A percentile compares a stretch with the other conserved stretches of the same genome.
These are phyloP conservation scores for Pneumocystis wakefieldiae DNA, from an alignment of 1,139 yeast genomes.

Conservation along the genomic window DNA sequence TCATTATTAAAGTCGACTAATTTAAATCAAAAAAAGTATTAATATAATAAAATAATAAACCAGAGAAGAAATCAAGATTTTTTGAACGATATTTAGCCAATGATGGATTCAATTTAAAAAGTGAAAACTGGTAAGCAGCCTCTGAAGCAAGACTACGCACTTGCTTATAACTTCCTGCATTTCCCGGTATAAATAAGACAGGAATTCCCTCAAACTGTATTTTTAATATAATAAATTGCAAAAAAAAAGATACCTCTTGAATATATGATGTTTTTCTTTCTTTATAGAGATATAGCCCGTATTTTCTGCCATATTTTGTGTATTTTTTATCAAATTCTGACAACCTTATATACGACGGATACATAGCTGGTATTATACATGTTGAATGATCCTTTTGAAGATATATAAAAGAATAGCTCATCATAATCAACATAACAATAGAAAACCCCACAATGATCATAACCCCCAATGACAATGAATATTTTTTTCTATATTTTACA, in stretches of 20 bases:
- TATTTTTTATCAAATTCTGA: conserved; percentile 55
- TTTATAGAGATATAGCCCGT: conserved; percentile 61
- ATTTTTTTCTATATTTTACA: background rate
- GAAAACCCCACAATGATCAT: conserved; percentile 1
- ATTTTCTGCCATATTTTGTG: conserved; percentile 62
- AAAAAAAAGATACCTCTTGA: conserved; percentile 8
- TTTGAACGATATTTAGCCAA: conserved; percentile 7
- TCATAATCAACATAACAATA: conserved; percentile 1
- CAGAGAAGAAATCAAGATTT: conserved; percentile 16
- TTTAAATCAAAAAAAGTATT: conserved; percentile 37
- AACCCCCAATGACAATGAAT: background rate
- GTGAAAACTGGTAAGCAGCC: conserved; percentile 18
- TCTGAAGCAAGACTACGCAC: conserved; percentile 85
- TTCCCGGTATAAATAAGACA: conserved; percentile 86
- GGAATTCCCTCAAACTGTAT: conserved; percentile 56
- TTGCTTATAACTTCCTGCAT: conserved; percentile 88
- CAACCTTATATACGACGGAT: conserved; percentile 60
- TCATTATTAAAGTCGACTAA: conserved; percentile 91
- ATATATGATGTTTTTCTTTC: conserved; percentile 35
- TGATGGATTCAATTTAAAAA: conserved; percentile 6
- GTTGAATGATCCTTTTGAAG: conserved; percentile 17
- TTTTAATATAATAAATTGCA: background rate
- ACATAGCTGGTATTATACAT: conserved; percentile 19
- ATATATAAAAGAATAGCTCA: conserved; percentile 12
- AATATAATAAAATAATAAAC: conserved; percentile 28